Evolutionary conservation across 2,329 filamentous ascomycete species (phyloP), one percentile per base, ranked within the genome.

Genomic region (Meredithiella fracta): DNA sequence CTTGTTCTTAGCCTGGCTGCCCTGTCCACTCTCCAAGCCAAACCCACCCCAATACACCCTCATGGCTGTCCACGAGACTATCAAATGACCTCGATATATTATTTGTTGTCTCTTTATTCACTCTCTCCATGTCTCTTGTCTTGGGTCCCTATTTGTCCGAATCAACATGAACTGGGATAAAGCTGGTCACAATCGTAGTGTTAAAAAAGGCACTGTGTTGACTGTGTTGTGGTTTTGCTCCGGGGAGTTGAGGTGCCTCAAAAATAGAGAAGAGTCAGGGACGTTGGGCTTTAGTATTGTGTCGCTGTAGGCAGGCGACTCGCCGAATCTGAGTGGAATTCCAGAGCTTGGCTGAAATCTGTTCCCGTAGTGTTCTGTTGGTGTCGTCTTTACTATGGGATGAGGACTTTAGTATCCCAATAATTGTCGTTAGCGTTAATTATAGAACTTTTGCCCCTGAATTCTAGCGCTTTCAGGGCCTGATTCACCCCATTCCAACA

Each of bases 1-100:
- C 29, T 34, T 34, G 11, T 34, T 34, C 29, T 34, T 34, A 11
- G 29, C 11, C 29, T 11, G 11, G 29, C 29, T 11, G 29, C 29
- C 29, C 29, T 11, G 29, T 34, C 29, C 11, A 11, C 5, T 5
- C 29, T 34, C 29, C 29, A n/a, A n/a, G 20, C 42, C 4, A 47
- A 49, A 11, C 22, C 23, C 20, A 49, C 23, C 8, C 20, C 7
- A 9, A 44, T 22, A 49, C 44, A 37, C 34, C 20, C 50, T 23
- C 40, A 22, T 29, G n/a, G 11, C 11, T 22, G 31, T 38, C 31
- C 50, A 52, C 50, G 50, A 52, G 50, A 52, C 50, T 15, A 20
- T 52, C 50, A 52, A 52, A 29, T 52, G 50, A 52, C 50, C 25
- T 52, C 9, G 14, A 23, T 22, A 8, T 8, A n/a, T 20, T 49